Base-by-base conservation (phyloP, 805 yeast species). In the Pichia exigua region DNA sequence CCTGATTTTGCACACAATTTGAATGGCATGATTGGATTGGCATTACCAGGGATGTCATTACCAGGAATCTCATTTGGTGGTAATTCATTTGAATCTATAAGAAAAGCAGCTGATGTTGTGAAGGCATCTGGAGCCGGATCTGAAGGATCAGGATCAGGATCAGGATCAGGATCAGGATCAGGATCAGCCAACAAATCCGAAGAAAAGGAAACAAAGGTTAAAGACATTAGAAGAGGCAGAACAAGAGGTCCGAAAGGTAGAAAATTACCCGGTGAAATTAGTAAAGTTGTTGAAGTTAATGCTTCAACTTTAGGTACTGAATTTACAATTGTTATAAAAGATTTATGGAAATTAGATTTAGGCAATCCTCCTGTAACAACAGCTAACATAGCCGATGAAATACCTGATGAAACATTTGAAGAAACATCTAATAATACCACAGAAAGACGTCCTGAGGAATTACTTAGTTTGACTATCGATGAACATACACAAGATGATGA, bases 211-310 rank as follows among this genome's bases (percentile, higher is more conserved):
- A 51, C 49, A 18, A 55, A 40, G 17, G 59, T 63, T 8, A 54
- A 52, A 9, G 79, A 77, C 60, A 65, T 65, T 4, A 65, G 78
- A 61, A 70, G 69, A 47, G 70, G 79, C 30, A 75, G 92, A 60
- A 83, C 82, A 0, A 82, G 71, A 57, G 94, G 92, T 0, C 95
- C 95, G 44, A 73, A 79, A 55, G 91, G 91, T 0, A 77, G 87
- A 54, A 81, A 79, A 59, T 66, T 85, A 49, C 94, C 94, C 0
- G 75, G 72, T 51, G 65, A 72, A n/a, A 77, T 82, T 13, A 71
- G 73, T 45, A 72, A 73, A 4, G 69, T 75, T 0, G 65, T 71
- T 1, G 62, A 70, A 11, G 72, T 72, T 32, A 59, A 65, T 30
- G 72, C 68, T 41, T 59, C 57, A n/a, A 61, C 59, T 20, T 52